Base-by-base conservation (phyloP, 768 basidiomycete genomes). In the Leccinum variicolor region DNA sequence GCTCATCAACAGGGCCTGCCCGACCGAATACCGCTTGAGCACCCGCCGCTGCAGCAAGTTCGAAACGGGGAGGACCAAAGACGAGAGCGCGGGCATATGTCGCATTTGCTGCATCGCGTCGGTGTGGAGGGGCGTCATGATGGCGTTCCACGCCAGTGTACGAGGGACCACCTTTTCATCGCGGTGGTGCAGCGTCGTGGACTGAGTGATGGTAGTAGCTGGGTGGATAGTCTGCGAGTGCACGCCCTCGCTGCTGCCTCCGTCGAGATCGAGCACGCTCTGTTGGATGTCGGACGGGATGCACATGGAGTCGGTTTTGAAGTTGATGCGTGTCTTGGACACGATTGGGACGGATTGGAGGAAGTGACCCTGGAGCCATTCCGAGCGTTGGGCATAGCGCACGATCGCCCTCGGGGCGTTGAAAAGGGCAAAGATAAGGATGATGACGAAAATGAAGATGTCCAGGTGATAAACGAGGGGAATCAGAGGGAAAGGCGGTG, bases 291-390 rank as follows among this genome's bases (percentile, higher is more conserved):
- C 49, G 26, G 66, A 69, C 14, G 61, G 31, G 0, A 61, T 48
- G 41, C 52, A 53, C 13, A 61, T 59, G 49, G 62, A 66, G 14
- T 55, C 19, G 48, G 62, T 61, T 34, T 61, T 59, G 17, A 66
- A 46, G 29, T 60, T 60, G 53, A 59, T 53, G 1, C 53, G 56
- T 19, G 58, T 50, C 13, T 36, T 52, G 48, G 52, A 57, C 4
- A 36, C 49, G 36, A 61, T 47, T 1, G 59, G 29, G 15, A 33
- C 39, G 15, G 61, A 64, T 11, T 69, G 73, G 41, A 86, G 69
- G 60, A 85, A 58, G 59, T 81, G 75, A 3, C 85, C 84, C 26
- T 69, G 76, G 21, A 71, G 59, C 84, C 84, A 84, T 58, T 85
- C 82, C 5, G 77, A 75, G 28, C 71, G 63, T 39, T 72, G 74